phyloP scores from a whole-genome alignment of 1,139 yeast species.

The Dujonia santamariae region DNA sequence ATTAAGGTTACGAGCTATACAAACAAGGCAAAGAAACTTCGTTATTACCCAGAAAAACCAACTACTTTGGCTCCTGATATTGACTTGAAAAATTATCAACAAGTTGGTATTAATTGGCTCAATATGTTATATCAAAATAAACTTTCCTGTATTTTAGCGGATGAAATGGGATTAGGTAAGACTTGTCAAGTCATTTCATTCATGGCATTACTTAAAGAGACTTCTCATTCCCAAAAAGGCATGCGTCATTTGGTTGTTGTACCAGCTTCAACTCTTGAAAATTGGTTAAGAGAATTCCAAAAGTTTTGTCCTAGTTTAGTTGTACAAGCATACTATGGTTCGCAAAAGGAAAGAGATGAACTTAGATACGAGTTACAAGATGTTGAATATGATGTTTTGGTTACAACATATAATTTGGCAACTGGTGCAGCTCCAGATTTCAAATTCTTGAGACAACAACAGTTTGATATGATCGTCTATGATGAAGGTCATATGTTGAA shows the following conservation, averaged over 20 bases:
- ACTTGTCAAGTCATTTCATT: conserved; percentile 97
- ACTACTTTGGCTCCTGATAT: conserved; percentile 57
- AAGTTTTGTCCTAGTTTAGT: conserved; percentile 79
- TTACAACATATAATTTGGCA: conserved; percentile 90
- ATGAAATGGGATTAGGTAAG: conserved; percentile 97
- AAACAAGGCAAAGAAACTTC: conserved; percentile 21
- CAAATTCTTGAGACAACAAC: conserved; percentile 67
- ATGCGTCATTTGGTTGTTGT: conserved; percentile 69
- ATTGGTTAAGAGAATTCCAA: conserved; percentile 93
- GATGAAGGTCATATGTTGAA: conserved; percentile 98
- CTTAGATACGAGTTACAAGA: conserved; percentile 66
- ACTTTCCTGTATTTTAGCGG: conserved; percentile 91
- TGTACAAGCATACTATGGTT: conserved; percentile 93
- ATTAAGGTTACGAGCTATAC: conserved; percentile 20
- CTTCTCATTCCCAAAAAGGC: conserved; percentile 4
- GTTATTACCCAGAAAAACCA: conserved; percentile 73
- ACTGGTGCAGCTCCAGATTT: conserved; percentile 83
- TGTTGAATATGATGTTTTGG: conserved; percentile 81
- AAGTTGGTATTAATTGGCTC: conserved; percentile 95
- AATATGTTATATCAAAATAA: conserved; percentile 71
- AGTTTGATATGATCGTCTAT: conserved; percentile 85
- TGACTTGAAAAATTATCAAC: conserved; percentile 82
- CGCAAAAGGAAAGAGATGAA: conserved; percentile 80
- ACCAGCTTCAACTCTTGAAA: conserved; percentile 94
- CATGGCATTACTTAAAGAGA: conserved; percentile 76